A percentile compares a stretch with the other conserved stretches of the same genome.
These are phyloP conservation scores for Hymenotorrendiella dingleyae DNA, from an alignment of 2,329 filamentous ascomycete genomes.

Conservation along the genomic window DNA sequence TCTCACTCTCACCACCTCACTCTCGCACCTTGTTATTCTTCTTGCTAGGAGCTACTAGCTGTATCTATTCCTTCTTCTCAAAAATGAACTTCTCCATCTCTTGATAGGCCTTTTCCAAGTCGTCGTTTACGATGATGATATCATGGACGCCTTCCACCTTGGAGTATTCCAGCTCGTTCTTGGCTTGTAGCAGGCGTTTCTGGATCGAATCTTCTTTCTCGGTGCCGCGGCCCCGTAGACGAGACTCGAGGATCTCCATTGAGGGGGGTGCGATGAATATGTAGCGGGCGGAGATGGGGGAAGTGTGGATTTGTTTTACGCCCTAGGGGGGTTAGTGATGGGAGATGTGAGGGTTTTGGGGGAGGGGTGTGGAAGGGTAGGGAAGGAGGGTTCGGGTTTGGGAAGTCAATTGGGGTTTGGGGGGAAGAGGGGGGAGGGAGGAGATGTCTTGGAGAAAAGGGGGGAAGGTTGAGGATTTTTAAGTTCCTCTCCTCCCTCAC, in stretches of 20 bases:
- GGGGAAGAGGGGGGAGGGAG: neutral
- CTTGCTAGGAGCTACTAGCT: too few relatives aligned
- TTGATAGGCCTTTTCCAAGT: constrained; percentile 51
- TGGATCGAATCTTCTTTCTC: constrained; percentile 67
- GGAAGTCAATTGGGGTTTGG: too few relatives aligned
- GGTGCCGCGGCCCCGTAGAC: constrained; percentile 70
- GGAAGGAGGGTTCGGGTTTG: neutral
- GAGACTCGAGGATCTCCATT: constrained; percentile 64
- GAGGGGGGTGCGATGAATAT: constrained; percentile 80
- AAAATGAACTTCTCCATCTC: constrained; percentile 48
- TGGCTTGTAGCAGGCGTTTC: constrained; percentile 65
- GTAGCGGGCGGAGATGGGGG: constrained; percentile 69
- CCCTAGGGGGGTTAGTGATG: constrained; percentile 42
- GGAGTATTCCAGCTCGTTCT: constrained; percentile 67
- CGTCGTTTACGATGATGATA: constrained; percentile 60
- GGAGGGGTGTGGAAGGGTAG: neutral
- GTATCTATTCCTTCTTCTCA: constrained; percentile 10
- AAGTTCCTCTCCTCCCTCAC: too few relatives aligned
- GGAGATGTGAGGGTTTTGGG: neutral
- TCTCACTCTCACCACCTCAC: constrained; percentile 9
- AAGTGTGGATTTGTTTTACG: constrained; percentile 85
- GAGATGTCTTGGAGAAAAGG: neutral
- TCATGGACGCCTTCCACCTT: constrained; percentile 62
- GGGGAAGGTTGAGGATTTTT: too few relatives aligned
- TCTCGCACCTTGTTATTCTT: too few relatives aligned